Base-by-base conservation (phyloP, 75 land plant species). In the Sequoiadendron giganteum region DNA sequence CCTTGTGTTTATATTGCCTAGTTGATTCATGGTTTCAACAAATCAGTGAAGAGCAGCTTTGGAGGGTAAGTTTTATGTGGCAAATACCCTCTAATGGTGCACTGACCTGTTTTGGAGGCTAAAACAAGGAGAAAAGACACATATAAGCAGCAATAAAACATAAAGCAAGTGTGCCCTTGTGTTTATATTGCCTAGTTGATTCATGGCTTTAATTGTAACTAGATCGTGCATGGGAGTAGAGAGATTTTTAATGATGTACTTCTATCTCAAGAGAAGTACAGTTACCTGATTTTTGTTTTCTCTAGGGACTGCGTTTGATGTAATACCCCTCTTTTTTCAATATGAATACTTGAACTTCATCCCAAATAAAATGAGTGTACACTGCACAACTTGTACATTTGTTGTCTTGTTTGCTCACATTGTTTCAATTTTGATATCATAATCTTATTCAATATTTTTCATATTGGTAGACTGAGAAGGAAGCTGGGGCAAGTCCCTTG, bases 391-490 rank as follows among this genome's bases (percentile, higher is more conserved):
- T 58, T 58, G 21, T 58, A 58, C 25, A 58, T 2, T 58, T 58
- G 25, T 58, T 16, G 65, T 19, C 25, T 16, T 58, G 65, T 58
- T 13, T 16, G 19, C 25, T 16, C 19, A 58, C 65, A 19, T 58
- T 4, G 28, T 25, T 21, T 21, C 7, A 61, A 61, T 61, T 3
- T 61, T 61, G 9, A 21, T 61, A 36, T 86, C 34, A 40, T 88
- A 65, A 48, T 43, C 19, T 19, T 30, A n/a, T 6, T 85, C 19
- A 86, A 39, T 85, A 8, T 85, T 39, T n/a, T 65, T n/a, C 1
- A 39, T 43, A 87, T 86, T 86, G 14, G 55, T 92, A 97, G 99
- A 92, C 75, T 87, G 99, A 98, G 85, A 95, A 95, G 84, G 88
- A 92, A 54, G 87, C 90, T 40, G 90, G 93, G 42, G 14, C 86